Evolutionary conservation across 2,329 filamentous ascomycete species (phyloP).

Genomic region (Parascedosporium putredinis): DNA sequence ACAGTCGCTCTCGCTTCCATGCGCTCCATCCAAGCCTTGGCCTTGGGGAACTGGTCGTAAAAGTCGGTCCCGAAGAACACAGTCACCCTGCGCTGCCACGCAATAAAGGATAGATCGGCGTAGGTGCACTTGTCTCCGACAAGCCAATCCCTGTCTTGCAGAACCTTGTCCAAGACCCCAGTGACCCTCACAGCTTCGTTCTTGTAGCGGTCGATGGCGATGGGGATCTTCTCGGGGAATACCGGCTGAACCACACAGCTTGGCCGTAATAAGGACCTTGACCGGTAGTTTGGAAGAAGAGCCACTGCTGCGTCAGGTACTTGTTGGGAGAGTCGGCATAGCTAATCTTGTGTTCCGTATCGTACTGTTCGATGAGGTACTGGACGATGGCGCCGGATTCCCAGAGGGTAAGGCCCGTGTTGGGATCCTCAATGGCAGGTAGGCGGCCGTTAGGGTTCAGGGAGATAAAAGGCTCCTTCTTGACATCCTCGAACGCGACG

Average conservation of each 20-base stretch:
- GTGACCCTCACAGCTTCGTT: constrained; percentile 35
- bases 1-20: constrained; percentile 2
- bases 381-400: constrained; percentile 22
- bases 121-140: constrained; percentile 31
- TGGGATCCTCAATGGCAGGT: constrained; percentile 24
- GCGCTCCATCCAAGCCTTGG: constrained; percentile 4
- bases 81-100: constrained; percentile 15
- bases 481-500: constrained; percentile 15
- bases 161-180: constrained; percentile 30
- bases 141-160: constrained; percentile 24
- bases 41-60: constrained; percentile 1
- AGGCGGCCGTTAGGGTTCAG: constrained; percentile 26
- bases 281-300: constrained; percentile 16
- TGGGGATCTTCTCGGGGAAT: constrained; percentile 31
- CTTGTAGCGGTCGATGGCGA: constrained; percentile 33
- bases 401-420: constrained; percentile 20
- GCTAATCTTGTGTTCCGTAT: constrained; percentile 4
- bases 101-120: constrained; percentile 27
- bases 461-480: constrained; percentile 15
- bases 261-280: constrained; percentile 36
- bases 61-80: not conserved
- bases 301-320: constrained; percentile 2
- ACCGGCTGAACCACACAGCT: constrained; percentile 23
- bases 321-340: not conserved
- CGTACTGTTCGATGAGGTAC: constrained; percentile 16